Evolutionary conservation across 1,284 basidiomycete genomes (phyloP).

Genomic region (Papiliotrema fonsecae): DNA sequence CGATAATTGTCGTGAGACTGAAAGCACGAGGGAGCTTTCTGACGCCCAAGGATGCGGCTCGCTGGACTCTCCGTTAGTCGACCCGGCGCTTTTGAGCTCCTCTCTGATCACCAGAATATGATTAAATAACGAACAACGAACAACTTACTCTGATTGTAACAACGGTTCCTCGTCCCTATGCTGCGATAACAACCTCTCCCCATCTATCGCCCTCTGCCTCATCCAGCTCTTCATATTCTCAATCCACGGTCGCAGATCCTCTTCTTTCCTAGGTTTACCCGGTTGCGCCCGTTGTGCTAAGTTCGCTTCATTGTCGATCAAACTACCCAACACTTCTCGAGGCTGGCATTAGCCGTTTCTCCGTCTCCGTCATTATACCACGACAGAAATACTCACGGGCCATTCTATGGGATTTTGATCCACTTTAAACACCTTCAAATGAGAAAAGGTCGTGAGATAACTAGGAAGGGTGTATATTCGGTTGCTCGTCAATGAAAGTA

Average conservation of each 20-base stretch:
- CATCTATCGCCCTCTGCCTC: slow-evolving; percentile 31
- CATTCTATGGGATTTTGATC: slow-evolving; percentile 91
- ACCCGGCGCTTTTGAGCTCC: slow-evolving; percentile 20
- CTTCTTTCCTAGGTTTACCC: slow-evolving; percentile 43
- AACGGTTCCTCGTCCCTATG: slow-evolving; percentile 19
- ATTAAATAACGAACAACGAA: too few relatives aligned
- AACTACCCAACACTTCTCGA: slow-evolving; percentile 34
- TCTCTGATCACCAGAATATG: slow-evolving; percentile 13
- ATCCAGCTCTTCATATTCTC: slow-evolving; percentile 69
- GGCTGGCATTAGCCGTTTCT: slow-evolving; percentile 16
- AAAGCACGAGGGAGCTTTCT: background rate
- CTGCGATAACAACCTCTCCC: slow-evolving; percentile 15
- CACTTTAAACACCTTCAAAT: slow-evolving; percentile 75
- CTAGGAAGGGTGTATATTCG: slow-evolving; percentile 71
- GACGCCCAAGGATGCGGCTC: too few relatives aligned
- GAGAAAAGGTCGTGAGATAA: slow-evolving; percentile 69
- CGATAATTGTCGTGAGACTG: slow-evolving; percentile 13
- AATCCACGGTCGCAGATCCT: slow-evolving; percentile 68
- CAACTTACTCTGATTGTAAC: slow-evolving; percentile 26
- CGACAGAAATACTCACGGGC: slow-evolving; percentile 56
- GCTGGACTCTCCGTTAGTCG: slow-evolving; percentile 9
- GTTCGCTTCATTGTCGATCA: slow-evolving; percentile 19
- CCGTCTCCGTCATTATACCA: too few relatives aligned
- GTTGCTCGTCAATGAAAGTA: slow-evolving; percentile 83
- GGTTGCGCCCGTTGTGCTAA: slow-evolving; percentile 4